Evolutionary conservation across 176 grass and related monocot genomes (phyloP).

Genomic region (Ananas comosus): DNA sequence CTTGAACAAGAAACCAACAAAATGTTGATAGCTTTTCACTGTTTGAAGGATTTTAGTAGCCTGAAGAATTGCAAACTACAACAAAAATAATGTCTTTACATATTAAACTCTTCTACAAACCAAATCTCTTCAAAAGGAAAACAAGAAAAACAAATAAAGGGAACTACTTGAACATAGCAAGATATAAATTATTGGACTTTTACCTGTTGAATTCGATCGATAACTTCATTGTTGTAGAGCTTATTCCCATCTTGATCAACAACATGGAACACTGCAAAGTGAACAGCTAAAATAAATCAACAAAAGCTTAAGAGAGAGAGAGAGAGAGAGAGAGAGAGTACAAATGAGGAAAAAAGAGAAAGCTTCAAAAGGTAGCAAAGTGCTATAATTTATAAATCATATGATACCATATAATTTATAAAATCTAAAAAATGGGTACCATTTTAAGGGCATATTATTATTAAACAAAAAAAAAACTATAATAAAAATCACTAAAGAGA

Average conservation of each 20-base stretch:
- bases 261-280: constrained; percentile 27
- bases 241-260: constrained; percentile 23
- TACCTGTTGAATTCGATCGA: constrained; percentile 24
- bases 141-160: neutral
- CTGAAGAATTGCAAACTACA: neutral
- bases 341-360: too few relatives aligned
- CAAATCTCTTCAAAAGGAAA: neutral
- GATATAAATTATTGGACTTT: neutral
- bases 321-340: neutral
- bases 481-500: neutral
- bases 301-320: neutral
- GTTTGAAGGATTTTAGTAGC: too few relatives aligned
- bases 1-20: neutral
- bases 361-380: too few relatives aligned
- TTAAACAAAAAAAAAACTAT: neutral
- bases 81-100: neutral
- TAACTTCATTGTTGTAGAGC: constrained; percentile 18
- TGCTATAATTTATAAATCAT: too few relatives aligned
- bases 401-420: too few relatives aligned
- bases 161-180: neutral
- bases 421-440: too few relatives aligned
- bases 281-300: neutral
- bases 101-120: neutral
- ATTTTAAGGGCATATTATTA: neutral
- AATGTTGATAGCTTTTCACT: neutral